phyloP scores from a whole-genome alignment of 2,329 filamentous ascomycete genomes.

The Cadophora sp. region DNA sequence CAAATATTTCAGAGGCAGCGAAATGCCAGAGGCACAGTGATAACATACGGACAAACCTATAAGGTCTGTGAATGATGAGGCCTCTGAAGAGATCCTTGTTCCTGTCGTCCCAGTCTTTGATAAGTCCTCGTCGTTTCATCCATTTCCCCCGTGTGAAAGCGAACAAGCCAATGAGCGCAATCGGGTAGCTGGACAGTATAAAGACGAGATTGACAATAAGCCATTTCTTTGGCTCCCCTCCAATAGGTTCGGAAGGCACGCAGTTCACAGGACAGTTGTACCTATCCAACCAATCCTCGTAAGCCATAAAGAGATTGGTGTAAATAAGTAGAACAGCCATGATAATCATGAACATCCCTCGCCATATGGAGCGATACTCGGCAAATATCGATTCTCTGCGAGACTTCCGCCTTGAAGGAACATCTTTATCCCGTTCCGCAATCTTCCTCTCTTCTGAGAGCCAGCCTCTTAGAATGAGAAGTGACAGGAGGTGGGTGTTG shows the following conservation, averaged over 20 bases:
- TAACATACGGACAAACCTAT: background rate
- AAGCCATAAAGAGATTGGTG: background rate
- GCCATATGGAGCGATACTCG: background rate
- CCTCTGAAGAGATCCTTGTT: background rate
- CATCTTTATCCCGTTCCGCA: background rate
- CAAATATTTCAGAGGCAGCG: background rate
- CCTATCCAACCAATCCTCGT: background rate
- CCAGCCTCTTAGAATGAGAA: background rate
- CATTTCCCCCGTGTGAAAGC: background rate
- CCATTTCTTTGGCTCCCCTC: background rate
- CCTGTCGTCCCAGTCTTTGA: background rate
- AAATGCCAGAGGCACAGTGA: background rate
- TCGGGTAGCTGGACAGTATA: background rate
- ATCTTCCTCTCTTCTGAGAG: background rate
- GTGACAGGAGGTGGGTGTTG: constrained; percentile 7
- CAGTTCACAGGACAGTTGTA: background rate
- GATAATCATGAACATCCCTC: background rate
- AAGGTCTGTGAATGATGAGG: background rate
- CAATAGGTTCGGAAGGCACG: background rate
- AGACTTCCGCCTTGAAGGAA: background rate
- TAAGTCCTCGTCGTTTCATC: background rate
- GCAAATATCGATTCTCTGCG: background rate
- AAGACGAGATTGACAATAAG: background rate
- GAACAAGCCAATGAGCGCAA: background rate
- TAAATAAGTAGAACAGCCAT: background rate